Percentiles rank a stretch among this genome's conserved stretches.
phyloP scores from a whole-genome alignment of 768 basidiomycete species.

The Amanita muscaria region DNA sequence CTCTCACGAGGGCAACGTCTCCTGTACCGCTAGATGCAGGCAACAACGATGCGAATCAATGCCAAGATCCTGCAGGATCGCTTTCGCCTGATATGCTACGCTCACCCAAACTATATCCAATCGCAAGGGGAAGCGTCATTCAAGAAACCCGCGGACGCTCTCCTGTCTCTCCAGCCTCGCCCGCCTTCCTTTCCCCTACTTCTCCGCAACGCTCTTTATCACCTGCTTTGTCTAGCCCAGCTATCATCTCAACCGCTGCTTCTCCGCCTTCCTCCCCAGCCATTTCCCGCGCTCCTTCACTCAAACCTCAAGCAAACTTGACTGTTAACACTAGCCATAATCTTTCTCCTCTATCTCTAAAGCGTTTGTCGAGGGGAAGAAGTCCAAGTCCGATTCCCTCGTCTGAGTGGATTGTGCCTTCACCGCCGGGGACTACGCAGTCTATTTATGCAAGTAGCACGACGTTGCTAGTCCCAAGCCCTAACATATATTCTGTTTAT shows the following conservation, averaged over 20 bases:
- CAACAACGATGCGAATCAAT: background rate
- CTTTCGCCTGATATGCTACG: background rate
- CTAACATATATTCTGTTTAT: constrained; percentile 36
- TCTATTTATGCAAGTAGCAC: background rate
- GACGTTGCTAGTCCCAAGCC: constrained; percentile 20
- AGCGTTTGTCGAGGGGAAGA: background rate
- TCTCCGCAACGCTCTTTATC: background rate
- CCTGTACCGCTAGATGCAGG: background rate
- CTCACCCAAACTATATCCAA: background rate
- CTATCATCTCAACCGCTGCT: background rate
- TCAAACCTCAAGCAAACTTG: background rate
- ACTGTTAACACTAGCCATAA: background rate
- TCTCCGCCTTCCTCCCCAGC: background rate
- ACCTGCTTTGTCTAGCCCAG: background rate
- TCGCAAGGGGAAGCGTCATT: background rate
- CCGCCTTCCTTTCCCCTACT: background rate
- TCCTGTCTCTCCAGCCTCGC: background rate
- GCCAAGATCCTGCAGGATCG: background rate
- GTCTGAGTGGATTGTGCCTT: constrained; percentile 26
- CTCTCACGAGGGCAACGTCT: constrained; percentile 6
- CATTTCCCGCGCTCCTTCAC: background rate
- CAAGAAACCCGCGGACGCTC: constrained; percentile 1
- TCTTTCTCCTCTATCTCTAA: background rate
- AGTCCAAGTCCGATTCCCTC: constrained; percentile 11
- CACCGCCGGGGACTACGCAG: constrained; percentile 15